phyloP scores from a whole-genome alignment of 495 filamentous ascomycete genomes.

The Annulohypoxylon stygium region DNA sequence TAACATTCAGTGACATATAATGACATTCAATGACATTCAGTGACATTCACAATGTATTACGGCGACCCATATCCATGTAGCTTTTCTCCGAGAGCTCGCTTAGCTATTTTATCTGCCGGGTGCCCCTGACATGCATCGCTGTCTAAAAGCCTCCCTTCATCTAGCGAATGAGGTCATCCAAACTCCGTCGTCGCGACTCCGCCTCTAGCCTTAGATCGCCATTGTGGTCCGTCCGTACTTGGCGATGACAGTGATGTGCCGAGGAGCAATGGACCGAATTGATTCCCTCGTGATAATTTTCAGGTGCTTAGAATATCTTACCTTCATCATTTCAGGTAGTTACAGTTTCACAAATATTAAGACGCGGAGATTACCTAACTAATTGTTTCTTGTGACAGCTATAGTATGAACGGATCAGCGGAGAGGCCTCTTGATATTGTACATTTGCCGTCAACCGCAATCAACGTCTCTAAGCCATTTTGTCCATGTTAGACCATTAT shows the following conservation, averaged over 20 bases:
- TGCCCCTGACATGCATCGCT: neutral
- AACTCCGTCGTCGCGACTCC: conserved; percentile 35
- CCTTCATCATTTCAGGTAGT: neutral
- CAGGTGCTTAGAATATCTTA: neutral
- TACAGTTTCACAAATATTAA: neutral
- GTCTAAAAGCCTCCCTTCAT: neutral
- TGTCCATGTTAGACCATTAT: conserved; percentile 21
- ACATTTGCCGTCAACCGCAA: conserved; percentile 31
- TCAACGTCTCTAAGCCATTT: conserved; percentile 8
- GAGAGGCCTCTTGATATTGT: conserved; percentile 27
- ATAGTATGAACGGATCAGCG: conserved; percentile 44
- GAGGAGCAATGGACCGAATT: conserved; percentile 28
- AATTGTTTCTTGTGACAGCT: conserved; percentile 1
- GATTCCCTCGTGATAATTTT: neutral
- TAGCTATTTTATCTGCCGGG: neutral
- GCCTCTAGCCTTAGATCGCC: conserved; percentile 13
- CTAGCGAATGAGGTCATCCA: conserved; percentile 22
- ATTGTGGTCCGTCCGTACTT: conserved; percentile 7
- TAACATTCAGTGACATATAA: too few species aligned
- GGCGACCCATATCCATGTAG: too few species aligned
- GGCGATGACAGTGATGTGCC: conserved; percentile 6
- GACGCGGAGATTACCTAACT: neutral
- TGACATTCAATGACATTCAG: neutral
- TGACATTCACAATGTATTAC: too few species aligned
- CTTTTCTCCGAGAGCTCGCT: conserved; percentile 6